Conservation (phyloP, 1,139 yeast genomes). For the Pichia sp. region DNA sequence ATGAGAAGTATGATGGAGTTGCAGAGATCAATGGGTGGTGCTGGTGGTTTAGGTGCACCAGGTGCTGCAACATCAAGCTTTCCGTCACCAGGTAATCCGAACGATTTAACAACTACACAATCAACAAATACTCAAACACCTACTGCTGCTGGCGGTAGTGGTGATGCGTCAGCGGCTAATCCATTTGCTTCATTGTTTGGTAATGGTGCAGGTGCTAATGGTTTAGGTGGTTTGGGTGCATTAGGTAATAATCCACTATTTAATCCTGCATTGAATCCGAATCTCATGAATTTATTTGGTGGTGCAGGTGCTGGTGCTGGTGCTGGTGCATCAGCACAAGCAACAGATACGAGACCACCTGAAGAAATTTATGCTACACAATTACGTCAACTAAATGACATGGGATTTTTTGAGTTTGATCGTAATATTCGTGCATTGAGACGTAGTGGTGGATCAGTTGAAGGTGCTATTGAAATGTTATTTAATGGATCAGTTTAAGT, state of each 20-base stretch:
- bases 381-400: slow-evolving; percentile 86
- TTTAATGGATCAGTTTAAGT: slow-evolving; percentile 44
- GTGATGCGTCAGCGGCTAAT: slow-evolving; percentile 11
- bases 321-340: slow-evolving; percentile 25
- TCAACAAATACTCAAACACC: slow-evolving; percentile 14
- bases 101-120: slow-evolving; percentile 9
- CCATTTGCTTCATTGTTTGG: slow-evolving; percentile 21
- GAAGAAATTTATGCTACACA: slow-evolving; percentile 92
- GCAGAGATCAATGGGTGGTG: slow-evolving; percentile 41
- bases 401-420: slow-evolving; percentile 94
- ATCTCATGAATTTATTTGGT: slow-evolving; percentile 36
- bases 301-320: slow-evolving; percentile 23
- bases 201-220: slow-evolving; percentile 38
- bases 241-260: slow-evolving; percentile 29
- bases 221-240: slow-evolving; percentile 13
- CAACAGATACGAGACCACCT: slow-evolving; percentile 83
- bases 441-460: slow-evolving; percentile 94
- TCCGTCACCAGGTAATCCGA: slow-evolving; percentile 47
- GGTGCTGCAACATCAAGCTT: slow-evolving; percentile 29
- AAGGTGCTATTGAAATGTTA: slow-evolving; percentile 90
- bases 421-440: slow-evolving; percentile 85
- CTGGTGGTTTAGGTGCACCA: slow-evolving; percentile 29
- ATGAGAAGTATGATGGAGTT: slow-evolving; percentile 77
- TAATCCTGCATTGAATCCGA: slow-evolving; percentile 30
- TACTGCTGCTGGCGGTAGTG: neutral